Evolutionary conservation across 345 rosid genomes (phyloP).

Genomic region (Eutrema yunnanense): DNA sequence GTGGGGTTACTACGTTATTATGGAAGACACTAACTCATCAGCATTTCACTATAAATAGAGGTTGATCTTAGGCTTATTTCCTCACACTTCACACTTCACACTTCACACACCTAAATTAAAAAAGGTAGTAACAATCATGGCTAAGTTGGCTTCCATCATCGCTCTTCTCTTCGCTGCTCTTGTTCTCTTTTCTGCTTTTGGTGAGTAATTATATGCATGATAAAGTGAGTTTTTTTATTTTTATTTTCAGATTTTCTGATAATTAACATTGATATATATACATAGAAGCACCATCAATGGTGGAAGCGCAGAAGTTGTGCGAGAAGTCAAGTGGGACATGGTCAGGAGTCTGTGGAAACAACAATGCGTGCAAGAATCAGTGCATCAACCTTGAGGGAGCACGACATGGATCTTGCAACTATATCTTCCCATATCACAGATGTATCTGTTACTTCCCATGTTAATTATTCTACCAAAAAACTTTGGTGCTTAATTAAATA

Average conservation of each 20-base stretch:
- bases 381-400: background rate
- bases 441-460: background rate
- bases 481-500: background rate
- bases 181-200: constrained; percentile 11
- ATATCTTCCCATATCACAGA: background rate
- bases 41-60: background rate
- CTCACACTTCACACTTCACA: too few relatives aligned
- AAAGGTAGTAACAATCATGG: background rate
- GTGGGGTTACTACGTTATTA: background rate
- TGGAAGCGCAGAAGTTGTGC: background rate
- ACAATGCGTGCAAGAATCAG: background rate
- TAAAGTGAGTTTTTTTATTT: background rate
- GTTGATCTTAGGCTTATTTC: background rate
- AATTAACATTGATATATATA: background rate
- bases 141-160: background rate
- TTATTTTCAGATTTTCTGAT: too few relatives aligned
- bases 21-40: too few relatives aligned
- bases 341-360: background rate
- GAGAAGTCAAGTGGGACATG: background rate
- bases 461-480: background rate
- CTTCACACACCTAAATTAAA: background rate
- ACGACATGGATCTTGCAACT: constrained; percentile 1
- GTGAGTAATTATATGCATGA: background rate
- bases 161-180: background rate
- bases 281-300: background rate